phyloP scores from a whole-genome alignment of 2,329 filamentous ascomycete species.

The Alternaria ethzedia region DNA sequence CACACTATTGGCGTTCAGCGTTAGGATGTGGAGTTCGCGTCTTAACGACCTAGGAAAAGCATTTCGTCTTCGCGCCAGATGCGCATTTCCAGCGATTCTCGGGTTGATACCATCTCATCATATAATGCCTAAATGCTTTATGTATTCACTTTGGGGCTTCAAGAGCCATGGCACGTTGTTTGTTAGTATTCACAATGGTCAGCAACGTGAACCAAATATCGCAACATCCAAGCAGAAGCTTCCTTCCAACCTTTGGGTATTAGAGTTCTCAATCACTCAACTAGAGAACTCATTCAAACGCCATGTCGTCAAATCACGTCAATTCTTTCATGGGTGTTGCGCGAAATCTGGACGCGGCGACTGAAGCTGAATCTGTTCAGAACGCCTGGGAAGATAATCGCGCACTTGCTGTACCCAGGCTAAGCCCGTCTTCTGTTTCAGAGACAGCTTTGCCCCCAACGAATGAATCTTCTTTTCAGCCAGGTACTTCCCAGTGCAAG shows the following conservation, averaged over 20 bases:
- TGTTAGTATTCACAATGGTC: background rate
- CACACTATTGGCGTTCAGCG: conserved; percentile 22
- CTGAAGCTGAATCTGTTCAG: background rate
- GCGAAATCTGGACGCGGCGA: background rate
- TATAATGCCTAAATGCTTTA: background rate
- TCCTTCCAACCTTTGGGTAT: too few species aligned
- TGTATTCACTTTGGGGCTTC: background rate
- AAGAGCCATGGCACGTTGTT: background rate
- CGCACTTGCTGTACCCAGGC: background rate
- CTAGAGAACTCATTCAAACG: background rate
- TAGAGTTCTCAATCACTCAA: too few species aligned
- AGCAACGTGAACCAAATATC: background rate
- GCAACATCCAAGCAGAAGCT: background rate
- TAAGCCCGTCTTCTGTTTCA: background rate
- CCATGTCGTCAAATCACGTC: background rate
- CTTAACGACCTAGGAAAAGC: background rate
- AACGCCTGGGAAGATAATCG: background rate
- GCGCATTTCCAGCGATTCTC: background rate
- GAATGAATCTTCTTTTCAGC: background rate
- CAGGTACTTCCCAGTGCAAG: background rate
- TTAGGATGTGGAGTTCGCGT: conserved; percentile 14
- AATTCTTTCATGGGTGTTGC: background rate
- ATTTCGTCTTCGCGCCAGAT: background rate
- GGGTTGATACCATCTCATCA: background rate
- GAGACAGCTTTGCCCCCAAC: background rate